phyloP scores from a whole-genome alignment of 2,329 filamentous ascomycete species.

The Calonectria honghensis region DNA sequence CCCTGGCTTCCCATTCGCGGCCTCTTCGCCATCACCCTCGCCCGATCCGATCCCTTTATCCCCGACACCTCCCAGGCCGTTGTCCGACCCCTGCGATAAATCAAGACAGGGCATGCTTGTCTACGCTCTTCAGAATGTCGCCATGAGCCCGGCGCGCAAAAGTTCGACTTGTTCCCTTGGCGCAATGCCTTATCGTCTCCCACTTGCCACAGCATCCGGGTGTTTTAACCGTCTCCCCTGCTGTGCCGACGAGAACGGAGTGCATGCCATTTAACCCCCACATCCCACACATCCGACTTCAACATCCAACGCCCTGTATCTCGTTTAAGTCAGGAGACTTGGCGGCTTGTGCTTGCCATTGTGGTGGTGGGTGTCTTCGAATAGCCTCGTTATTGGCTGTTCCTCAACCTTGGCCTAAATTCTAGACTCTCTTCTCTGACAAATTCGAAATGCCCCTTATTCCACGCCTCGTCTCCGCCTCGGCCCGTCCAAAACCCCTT shows the following conservation, averaged over 20 bases:
- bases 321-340: constrained; percentile 35
- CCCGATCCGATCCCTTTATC: constrained; percentile 25
- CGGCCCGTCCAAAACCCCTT: constrained; percentile 43
- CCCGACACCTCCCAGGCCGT: neutral
- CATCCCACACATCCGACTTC: constrained; percentile 31
- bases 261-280: constrained; percentile 33
- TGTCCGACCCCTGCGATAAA: neutral
- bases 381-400: constrained; percentile 37
- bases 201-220: neutral
- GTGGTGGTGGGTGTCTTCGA: constrained; percentile 24
- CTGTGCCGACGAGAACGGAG: constrained; percentile 22
- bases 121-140: neutral
- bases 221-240: constrained; percentile 28
- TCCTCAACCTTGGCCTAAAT: constrained; percentile 6
- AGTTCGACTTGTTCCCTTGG: constrained; percentile 21
- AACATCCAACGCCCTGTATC: constrained; percentile 34
- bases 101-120: constrained; percentile 7
- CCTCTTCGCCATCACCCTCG: constrained; percentile 6
- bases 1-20: neutral
- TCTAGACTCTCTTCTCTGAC: neutral
- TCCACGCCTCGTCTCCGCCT: constrained; percentile 46
- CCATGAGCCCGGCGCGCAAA: constrained; percentile 12
- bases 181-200: constrained; percentile 21
- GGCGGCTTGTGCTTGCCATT: constrained; percentile 22
- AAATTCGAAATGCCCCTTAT: constrained; percentile 20